Base-by-base conservation (phyloP, 352 stramenopile genomes). In the Phytophthora fragariaefolia region DNA sequence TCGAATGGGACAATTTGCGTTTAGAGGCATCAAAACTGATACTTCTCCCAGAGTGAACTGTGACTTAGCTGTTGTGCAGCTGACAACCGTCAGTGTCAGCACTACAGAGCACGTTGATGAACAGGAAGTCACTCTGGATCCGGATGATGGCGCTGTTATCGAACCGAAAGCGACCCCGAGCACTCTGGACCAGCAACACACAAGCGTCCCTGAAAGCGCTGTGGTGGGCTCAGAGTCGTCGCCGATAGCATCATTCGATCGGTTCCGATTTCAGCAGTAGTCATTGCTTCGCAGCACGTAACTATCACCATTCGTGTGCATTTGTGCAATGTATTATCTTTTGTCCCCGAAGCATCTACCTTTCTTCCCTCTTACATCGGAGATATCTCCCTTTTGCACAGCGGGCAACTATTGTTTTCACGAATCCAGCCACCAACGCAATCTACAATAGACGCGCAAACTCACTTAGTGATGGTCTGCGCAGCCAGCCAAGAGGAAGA, bases 321-420 rank as follows among this genome's bases (percentile, higher is more conserved):
- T 56, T 46, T 63, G 46, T 57, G 43, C 36, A 66, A 59, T 65
- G 32, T 55, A 63, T 42, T 38, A 62, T 22, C 24, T 45, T 57
- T 47, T n/a, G 24, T n/a, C 40, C 36, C n/a, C 15, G 8, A 68
- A 56, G n/a, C n/a, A n/a, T n/a, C n/a, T 40, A 55, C 13, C 6
- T 30, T 20, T 9, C 30, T 53, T 46, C 9, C 27, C 6, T 15
- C 23, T 55, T 73, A 85, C 54, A 80, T 67, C 34, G 56, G 15
- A 28, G 66, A 59, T 24, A 93, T 90, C 69, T 91, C 77, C 50
- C 74, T 49, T 66, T 93, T 93, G 58, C 84, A 93, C 15, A 93
- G 62, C 27, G 84, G 84, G 49, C 84, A 93, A 69, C 79, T 91
- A 54, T 93, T 93, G 68, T 93, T 91, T 66, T 91, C 79, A 34